Conservation (phyloP, 176 grass and related monocot genomes). For the Carex myosuroides region DNA sequence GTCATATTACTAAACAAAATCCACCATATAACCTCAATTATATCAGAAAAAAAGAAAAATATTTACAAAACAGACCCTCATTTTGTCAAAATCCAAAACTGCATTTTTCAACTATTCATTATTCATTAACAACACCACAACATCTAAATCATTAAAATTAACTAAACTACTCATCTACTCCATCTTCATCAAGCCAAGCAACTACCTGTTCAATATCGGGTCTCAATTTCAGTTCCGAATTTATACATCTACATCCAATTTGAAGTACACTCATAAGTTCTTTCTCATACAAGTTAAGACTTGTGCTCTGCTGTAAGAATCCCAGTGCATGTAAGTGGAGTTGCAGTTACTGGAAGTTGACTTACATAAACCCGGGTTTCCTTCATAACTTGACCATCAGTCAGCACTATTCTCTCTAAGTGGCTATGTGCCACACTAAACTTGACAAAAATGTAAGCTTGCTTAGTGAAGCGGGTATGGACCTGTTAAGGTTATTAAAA, state of each 20-base stretch:
- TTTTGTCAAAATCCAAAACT: not conserved
- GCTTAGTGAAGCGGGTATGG: constrained; percentile 59
- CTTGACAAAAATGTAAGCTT: constrained; percentile 86
- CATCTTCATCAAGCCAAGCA: constrained; percentile 50
- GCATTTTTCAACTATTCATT: constrained; percentile 1
- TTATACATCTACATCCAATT: constrained; percentile 61
- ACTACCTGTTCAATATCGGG: constrained; percentile 81
- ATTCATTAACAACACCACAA: not conserved
- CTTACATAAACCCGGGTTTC: constrained; percentile 64
- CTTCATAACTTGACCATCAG: constrained; percentile 78
- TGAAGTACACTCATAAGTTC: constrained; percentile 65
- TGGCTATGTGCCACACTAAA: constrained; percentile 79
- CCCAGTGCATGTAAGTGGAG: constrained; percentile 23
- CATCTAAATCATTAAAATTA: too few species aligned
- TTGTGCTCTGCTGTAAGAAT: constrained; percentile 35
- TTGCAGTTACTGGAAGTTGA: constrained; percentile 39
- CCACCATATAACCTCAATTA: not conserved
- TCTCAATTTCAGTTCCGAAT: constrained; percentile 30
- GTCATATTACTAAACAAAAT: not conserved
- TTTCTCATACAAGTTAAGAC: constrained; percentile 57
- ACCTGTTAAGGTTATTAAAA: constrained; percentile 68
- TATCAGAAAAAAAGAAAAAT: not conserved
- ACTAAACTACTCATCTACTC: constrained; percentile 22
- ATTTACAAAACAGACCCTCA: not conserved
- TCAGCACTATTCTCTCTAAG: constrained; percentile 55